These are phyloP conservation scores for Cajanus cajan DNA, from an alignment of 306 rosid genomes.

Conservation along the genomic window DNA sequence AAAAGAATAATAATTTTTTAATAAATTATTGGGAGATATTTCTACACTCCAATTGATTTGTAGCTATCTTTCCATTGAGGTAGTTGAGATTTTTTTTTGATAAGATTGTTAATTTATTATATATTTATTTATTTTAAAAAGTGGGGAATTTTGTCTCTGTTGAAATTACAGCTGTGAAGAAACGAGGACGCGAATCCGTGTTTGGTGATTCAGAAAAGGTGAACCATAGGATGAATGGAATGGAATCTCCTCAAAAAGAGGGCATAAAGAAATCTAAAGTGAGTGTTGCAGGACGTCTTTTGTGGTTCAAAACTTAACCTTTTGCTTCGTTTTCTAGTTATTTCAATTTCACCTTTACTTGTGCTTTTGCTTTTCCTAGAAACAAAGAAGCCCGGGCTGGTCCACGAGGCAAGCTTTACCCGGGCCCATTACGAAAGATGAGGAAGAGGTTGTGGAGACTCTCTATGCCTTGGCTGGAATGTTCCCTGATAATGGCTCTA, in stretches of 20 bases:
- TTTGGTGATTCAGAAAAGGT: constrained; percentile 56
- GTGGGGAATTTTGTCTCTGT: not conserved
- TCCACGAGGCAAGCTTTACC: too few relatives aligned
- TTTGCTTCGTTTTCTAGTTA: constrained; percentile 14
- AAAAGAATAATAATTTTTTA: not conserved
- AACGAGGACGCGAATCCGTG: constrained; percentile 61
- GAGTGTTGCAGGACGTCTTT: constrained; percentile 34
- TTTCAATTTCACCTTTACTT: constrained; percentile 18
- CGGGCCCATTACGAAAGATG: constrained; percentile 76
- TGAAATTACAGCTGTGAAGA: constrained; percentile 66
- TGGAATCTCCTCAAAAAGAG: constrained; percentile 41
- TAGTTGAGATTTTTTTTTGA: not conserved
- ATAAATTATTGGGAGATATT: constrained; percentile 19
- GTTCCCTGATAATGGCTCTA: constrained; percentile 50
- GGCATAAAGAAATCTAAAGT: constrained; percentile 51
- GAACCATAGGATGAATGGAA: constrained; percentile 42
- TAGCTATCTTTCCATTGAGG: not conserved
- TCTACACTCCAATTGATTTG: not conserved
- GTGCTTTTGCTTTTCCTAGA: constrained; percentile 46
- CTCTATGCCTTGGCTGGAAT: constrained; percentile 81
- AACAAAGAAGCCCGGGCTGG: constrained; percentile 38
- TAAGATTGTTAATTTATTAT: not conserved
- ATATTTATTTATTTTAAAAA: not conserved
- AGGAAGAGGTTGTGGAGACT: constrained; percentile 87
- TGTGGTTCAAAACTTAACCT: constrained; percentile 26